Evolutionary conservation across 345 rosid genomes (phyloP), one percentile per base, ranked within the genome.

Genomic region (Corchorus olitorius): DNA sequence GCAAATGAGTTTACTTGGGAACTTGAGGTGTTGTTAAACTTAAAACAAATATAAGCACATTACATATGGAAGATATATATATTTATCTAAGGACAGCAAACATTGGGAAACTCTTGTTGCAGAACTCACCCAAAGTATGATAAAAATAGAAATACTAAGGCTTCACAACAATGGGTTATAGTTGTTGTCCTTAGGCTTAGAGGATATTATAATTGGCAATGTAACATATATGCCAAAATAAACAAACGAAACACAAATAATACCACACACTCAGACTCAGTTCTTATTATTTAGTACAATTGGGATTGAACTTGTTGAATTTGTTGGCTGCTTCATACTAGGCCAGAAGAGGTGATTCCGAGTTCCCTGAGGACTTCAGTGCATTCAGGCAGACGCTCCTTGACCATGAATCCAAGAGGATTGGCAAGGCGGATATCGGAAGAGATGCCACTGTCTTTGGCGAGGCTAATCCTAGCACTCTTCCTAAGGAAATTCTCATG

Each of bases 331-430:
- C 45, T 63, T 78, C 78, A 81, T 65, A 79, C 77, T 46, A 56
- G 48, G 73, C 76, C 85, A 8, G 53, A 34, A 14, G 84, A 22
- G 64, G 81, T 73, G 48, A 90, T 76, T 66, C 91, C 93, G 64
- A 92, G 92, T 69, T 92, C 97, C 62, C 55, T 79, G 74, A 90
- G 84, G 73, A 79, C 86, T 1, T 84, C 79, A 45, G 76, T 19
- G 78, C 94, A 90, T 48, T 82, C 86, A 17, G 86, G 64, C 7
- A 83, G 82, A 76, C 87, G 80, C 67, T 79, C 67, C 77, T 83
- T 78, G 81, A 67, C 86, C 88, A 88, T 75, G 88, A 88, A 89
- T 19, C 92, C 89, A 61, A 92, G 88, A 72, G 97, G 94, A 78
- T 81, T 90, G 56, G 85, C 92, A 45, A 45, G 20, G 70, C 93